Percentiles rank a stretch among this genome's conserved stretches.
Conservation (phyloP, 1,284 basidiomycete species). For the Anthracocystis panici-leucophaei region DNA sequence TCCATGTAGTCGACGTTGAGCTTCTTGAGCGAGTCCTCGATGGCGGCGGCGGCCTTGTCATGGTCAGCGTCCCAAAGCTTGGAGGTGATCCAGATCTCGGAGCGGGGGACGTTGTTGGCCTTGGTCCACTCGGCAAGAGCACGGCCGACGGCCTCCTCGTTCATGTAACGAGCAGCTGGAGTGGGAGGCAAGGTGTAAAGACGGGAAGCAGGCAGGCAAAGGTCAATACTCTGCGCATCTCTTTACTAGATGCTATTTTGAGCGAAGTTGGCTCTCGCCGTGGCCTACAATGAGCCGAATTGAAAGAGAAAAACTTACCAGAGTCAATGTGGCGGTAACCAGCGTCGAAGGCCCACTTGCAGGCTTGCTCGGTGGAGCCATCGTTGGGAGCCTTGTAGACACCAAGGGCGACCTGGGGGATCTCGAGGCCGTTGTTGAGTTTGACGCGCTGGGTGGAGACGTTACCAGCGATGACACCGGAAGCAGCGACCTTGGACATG, state of each 20-base stretch:
- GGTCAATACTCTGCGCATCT: background rate
- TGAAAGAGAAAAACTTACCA: conserved; percentile 38
- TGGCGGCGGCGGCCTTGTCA: conserved; percentile 63
- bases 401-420: conserved; percentile 67
- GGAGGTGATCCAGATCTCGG: conserved; percentile 70
- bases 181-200: background rate
- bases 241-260: background rate
- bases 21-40: conserved; percentile 68
- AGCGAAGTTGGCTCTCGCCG: background rate
- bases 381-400: conserved; percentile 70
- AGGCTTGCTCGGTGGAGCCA: conserved; percentile 66
- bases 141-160: conserved; percentile 69
- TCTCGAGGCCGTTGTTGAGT: conserved; percentile 64
- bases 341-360: conserved; percentile 68
- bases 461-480: conserved; percentile 51
- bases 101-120: conserved; percentile 62
- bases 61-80: conserved; percentile 69
- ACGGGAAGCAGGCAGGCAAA: background rate
- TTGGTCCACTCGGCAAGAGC: conserved; percentile 65
- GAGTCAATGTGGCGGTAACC: conserved; percentile 69
- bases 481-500: conserved; percentile 53
- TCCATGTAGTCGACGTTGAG: conserved; percentile 67
- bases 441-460: conserved; percentile 66
- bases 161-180: conserved; percentile 64
- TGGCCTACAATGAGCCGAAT: too few relatives aligned